These are phyloP conservation scores for Taxillus chinensis DNA, from an alignment of 164 flowering plant species.

Conservation along the genomic window DNA sequence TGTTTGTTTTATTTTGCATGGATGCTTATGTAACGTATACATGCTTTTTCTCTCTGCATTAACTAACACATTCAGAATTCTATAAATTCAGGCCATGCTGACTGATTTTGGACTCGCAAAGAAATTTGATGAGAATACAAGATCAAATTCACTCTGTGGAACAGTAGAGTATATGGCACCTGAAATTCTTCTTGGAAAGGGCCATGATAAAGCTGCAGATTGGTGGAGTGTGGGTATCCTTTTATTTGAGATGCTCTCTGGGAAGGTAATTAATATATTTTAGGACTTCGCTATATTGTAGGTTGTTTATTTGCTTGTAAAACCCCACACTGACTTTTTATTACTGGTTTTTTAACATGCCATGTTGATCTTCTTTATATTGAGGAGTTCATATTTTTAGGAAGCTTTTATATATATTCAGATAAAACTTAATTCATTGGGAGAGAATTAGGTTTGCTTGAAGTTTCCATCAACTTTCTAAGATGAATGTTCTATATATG, in stretches of 20 bases:
- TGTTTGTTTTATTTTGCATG: constrained; percentile 1
- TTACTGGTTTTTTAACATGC: no score
- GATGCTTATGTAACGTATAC: neutral
- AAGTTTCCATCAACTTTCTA: neutral
- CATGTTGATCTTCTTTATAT: no score
- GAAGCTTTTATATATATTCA: no score
- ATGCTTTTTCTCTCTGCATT: neutral
- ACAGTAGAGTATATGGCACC: constrained; percentile 93
- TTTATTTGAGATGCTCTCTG: constrained; percentile 88
- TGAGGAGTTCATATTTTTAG: no score
- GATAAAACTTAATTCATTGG: no score
- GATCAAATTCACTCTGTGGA: constrained; percentile 88
- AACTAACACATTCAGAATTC: neutral
- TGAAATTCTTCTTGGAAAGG: constrained; percentile 83
- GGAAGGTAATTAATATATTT: constrained; percentile 40
- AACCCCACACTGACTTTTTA: no score
- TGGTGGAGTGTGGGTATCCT: constrained; percentile 98
- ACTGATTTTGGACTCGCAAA: constrained; percentile 97
- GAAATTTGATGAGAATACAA: constrained; percentile 59
- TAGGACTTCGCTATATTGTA: no score
- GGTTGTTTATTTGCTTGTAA: no score
- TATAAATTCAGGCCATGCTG: constrained; percentile 46
- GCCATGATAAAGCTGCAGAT: constrained; percentile 91
- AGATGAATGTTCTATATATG: neutral
- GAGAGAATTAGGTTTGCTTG: neutral